Conservation (phyloP, 2,329 filamentous ascomycete genomes). For the Xylaria sp. region DNA sequence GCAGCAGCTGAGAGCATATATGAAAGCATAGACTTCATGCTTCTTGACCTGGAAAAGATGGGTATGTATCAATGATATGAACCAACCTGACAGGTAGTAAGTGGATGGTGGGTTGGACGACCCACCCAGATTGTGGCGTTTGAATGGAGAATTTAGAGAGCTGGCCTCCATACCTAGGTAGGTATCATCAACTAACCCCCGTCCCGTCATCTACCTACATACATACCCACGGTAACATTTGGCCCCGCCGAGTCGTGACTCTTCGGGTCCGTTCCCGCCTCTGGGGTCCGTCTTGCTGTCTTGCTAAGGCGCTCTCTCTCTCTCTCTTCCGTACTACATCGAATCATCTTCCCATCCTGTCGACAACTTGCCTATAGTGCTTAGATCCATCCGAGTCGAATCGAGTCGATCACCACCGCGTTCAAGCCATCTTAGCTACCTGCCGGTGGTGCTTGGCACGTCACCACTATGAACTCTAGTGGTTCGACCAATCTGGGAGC, state of each 20-base stretch:
- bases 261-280: conserved; percentile 36
- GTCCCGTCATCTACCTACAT: conserved; percentile 3
- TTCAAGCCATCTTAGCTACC: conserved; percentile 5
- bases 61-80: not conserved
- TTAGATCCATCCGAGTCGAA: not conserved
- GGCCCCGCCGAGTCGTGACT: conserved; percentile 47
- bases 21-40: too few species aligned
- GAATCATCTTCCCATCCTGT: conserved; percentile 9
- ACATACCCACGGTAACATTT: not conserved
- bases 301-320: conserved; percentile 47
- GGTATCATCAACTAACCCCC: not conserved
- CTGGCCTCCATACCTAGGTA: not conserved
- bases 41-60: not conserved
- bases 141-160: conserved; percentile 3
- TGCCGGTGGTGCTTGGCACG: conserved; percentile 23
- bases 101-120: not conserved
- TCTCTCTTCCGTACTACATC: conserved; percentile 34
- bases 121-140: conserved; percentile 16
- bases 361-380: conserved; percentile 1
- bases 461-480: conserved; percentile 49
- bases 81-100: too few species aligned
- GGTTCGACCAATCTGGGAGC: conserved; percentile 54
- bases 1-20: too few species aligned
- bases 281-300: conserved; percentile 45
- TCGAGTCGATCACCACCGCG: not conserved